A percentile compares a stretch with the other conserved stretches of the same genome.
phyloP scores from a whole-genome alignment of 768 basidiomycete species.

The Leucocoprinus birnbaumii region DNA sequence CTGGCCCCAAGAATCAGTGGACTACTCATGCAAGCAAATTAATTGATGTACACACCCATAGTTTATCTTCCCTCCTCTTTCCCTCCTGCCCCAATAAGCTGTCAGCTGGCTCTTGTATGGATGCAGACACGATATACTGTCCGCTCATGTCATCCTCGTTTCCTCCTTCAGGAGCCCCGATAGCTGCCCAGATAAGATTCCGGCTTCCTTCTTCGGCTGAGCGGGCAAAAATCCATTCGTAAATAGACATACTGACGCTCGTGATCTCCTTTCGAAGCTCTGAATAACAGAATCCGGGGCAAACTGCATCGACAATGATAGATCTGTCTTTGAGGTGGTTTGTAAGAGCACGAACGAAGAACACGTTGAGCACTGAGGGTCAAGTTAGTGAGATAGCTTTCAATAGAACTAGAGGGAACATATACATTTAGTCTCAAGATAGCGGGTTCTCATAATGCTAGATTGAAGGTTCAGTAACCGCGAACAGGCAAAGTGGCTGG shows the following conservation, averaged over 20 bases:
- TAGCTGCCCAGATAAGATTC: constrained; percentile 29
- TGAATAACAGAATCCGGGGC: constrained; percentile 42
- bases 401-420: constrained; percentile 1
- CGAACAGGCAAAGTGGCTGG: no score
- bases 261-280: constrained; percentile 21
- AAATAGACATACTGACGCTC: background rate
- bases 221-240: constrained; percentile 26
- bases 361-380: constrained; percentile 36
- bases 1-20: background rate
- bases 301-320: constrained; percentile 33
- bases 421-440: constrained; percentile 31
- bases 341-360: constrained; percentile 36
- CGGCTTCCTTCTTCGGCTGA: constrained; percentile 36
- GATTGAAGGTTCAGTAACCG: no score
- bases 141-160: constrained; percentile 22
- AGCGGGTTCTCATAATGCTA: constrained; percentile 17
- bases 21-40: background rate
- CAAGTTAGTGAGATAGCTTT: background rate
- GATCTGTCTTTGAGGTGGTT: constrained; percentile 25
- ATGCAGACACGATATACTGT: no score
- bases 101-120: constrained; percentile 27
- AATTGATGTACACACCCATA: constrained; percentile 23
- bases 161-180: constrained; percentile 18
- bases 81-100: constrained; percentile 26
- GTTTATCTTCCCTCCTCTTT: constrained; percentile 19